Evolutionary conservation across 2,329 filamentous ascomycete genomes (phyloP), one percentile per base, ranked within the genome.

Genomic region (Colletotrichum horii): DNA sequence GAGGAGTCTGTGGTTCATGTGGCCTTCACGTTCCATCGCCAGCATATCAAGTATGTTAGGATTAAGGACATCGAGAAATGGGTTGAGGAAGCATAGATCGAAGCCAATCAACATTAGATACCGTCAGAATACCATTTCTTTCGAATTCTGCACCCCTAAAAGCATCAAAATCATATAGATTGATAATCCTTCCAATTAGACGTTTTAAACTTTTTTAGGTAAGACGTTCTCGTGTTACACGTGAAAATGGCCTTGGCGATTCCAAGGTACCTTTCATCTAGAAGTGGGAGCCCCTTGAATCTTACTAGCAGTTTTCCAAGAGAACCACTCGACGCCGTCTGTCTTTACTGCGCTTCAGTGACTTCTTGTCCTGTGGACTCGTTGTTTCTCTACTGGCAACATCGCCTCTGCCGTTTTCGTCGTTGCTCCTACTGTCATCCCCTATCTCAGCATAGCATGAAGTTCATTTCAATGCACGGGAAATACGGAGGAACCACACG

Each of bases 1-100:
- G 77, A 28, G 1, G 60, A 32, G 81, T 52, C 58, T 15, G 56
- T 67, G 12, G 74, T 62, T 4, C 84, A 87, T 74, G 78, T 88
- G 28, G 85, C 84, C 2, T 88, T 84, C 55, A 88, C 86, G 0
- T 87, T 84, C 65, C 84, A 85, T 77, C 78, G 86, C 28, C 86
- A 87, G 70, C 79, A 83, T 60, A 87, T 88, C 24, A 86, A 86
- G 70, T 85, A 85, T 76, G 81, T 84, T 8, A 78, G 74, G 71
- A 79, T 85, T 4, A 68, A 78, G 3, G 76, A 83, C 26, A 64
- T 81, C 0, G 80, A 83, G 32, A 38, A 9, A 0, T 84, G 82
- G 80, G 78, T 80, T 0, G 24, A 62, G 8, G 4, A 8, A 22
- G 72, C 48, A n/a, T 76, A 52, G 43, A 12, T n/a, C 16, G 19